These are phyloP conservation scores for Senna siamea DNA, from an alignment of 306 rosid species.

Conservation along the genomic window DNA sequence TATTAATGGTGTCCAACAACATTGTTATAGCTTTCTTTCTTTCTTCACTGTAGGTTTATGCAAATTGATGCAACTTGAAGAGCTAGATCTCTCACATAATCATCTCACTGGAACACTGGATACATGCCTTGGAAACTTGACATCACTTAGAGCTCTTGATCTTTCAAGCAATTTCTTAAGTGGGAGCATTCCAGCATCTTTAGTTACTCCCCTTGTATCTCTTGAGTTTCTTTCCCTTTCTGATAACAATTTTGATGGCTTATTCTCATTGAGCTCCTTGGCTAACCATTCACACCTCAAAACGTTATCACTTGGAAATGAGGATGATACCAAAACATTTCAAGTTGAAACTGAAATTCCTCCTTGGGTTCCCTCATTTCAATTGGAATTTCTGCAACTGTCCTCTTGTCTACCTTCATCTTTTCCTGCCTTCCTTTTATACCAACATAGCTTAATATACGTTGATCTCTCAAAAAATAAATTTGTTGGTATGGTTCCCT, in stretches of 20 bases:
- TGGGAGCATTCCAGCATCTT: no score
- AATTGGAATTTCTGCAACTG: background rate
- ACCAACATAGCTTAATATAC: background rate
- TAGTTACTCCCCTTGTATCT: background rate
- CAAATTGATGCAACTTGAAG: no score
- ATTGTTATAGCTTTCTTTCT: no score
- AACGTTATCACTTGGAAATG: background rate
- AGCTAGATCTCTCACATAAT: no score
- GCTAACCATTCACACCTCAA: slow-evolving; percentile 28
- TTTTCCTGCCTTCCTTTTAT: slow-evolving; percentile 13
- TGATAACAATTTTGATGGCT: slow-evolving; percentile 7
- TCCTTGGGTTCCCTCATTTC: slow-evolving; percentile 27
- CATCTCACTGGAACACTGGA: background rate
- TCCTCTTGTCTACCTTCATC: background rate
- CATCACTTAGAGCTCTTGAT: no score
- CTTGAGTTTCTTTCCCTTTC: slow-evolving; percentile 1
- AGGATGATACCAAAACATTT: background rate
- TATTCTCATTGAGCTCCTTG: slow-evolving; percentile 11
- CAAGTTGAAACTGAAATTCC: slow-evolving; percentile 33
- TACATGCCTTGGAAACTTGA: no score
- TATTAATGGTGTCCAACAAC: no score
- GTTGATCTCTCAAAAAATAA: slow-evolving; percentile 15
- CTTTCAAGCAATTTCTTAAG: no score
- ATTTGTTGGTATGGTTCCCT: slow-evolving; percentile 10
- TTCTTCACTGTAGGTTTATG: no score